Conservation (phyloP, 2,329 filamentous ascomycete genomes). For the Colletotrichum caudatum region DNA sequence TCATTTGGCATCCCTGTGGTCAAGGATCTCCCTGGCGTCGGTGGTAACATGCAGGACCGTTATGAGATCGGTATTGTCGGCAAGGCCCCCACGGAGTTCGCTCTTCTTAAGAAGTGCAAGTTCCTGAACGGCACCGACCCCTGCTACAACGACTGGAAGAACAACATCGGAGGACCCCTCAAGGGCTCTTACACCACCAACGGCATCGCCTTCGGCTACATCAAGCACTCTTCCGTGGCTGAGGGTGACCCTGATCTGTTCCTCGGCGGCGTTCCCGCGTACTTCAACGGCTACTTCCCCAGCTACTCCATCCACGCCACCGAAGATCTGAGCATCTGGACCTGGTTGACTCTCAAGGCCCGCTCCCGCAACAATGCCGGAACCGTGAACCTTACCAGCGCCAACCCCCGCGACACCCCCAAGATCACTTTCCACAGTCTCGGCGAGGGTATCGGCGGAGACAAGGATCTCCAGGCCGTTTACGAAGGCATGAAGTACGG, state of each 20-base stretch:
- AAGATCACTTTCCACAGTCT: conserved; percentile 71
- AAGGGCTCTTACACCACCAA: conserved; percentile 56
- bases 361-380: conserved; percentile 68
- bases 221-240: conserved; percentile 51
- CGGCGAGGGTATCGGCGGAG: conserved; percentile 56
- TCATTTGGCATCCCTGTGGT: conserved; percentile 58
- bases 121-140: conserved; percentile 48
- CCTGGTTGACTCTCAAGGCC: conserved; percentile 63
- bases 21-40: conserved; percentile 62
- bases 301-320: conserved; percentile 61
- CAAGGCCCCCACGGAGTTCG: conserved; percentile 10
- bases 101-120: conserved; percentile 34
- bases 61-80: conserved; percentile 53
- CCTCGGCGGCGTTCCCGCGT: conserved; percentile 65
- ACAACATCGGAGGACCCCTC: conserved; percentile 45
- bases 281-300: conserved; percentile 68
- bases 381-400: conserved; percentile 71
- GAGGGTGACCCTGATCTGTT: conserved; percentile 63
- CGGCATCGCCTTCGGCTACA: conserved; percentile 65
- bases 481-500: conserved; percentile 60
- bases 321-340: conserved; percentile 55
- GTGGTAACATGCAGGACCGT: conserved; percentile 62
- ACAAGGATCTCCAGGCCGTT: conserved; percentile 56
- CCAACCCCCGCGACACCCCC: conserved; percentile 72
- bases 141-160: conserved; percentile 47